Base-by-base conservation (phyloP, 2,329 filamentous ascomycete species). In the Aspergillus caelatus region DNA sequence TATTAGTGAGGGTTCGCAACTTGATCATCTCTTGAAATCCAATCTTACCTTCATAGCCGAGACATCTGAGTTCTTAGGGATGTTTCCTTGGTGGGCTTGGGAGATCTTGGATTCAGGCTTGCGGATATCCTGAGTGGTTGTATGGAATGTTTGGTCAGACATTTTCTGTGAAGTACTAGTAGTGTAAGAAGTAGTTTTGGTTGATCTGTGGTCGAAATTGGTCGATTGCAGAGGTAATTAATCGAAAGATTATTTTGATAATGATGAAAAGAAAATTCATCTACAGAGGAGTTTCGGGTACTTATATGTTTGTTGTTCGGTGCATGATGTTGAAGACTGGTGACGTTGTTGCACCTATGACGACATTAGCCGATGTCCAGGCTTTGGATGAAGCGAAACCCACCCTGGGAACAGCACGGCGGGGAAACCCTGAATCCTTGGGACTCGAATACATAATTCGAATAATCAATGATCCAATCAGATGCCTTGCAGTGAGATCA, bases 111-210 rank as follows among this genome's bases (percentile, higher is more conserved):
- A 79, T 70, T 85, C 80, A 4, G 74, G 64, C 74, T 83, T 84
- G 71, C 81, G 80, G 65, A 84, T 64, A 67, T 84, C 80, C 71
- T 85, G 79, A 65, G 76, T 76, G 64, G 82, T 85, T 52, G 78
- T 74, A 77, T 84, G 79, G 75, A 79, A 84, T 61, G 81, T 83
- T 39, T 58, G 57, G 39, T 67, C 65, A 52, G 65, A 61, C 67
- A 69, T 68, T 28, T 50, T 67, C 62, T 43, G 14, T 57, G 14
- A 32, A 19, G 16, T 19, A 16, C 14, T 21, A 19, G 16, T 19
- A 16, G 23, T 21, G 9, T 23, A 16, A 5, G 9, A 26, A 23
- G 11, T 28, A 1, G 45, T 7, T 48, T 14, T 28, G 23, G 14
- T 50, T 16, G 46, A n/a, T 1, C 9, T 4, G 11, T 5, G 8